These are phyloP conservation scores for Knoxia roxburghii DNA, from an alignment of 257 asterid genomes.

Conservation along the genomic window DNA sequence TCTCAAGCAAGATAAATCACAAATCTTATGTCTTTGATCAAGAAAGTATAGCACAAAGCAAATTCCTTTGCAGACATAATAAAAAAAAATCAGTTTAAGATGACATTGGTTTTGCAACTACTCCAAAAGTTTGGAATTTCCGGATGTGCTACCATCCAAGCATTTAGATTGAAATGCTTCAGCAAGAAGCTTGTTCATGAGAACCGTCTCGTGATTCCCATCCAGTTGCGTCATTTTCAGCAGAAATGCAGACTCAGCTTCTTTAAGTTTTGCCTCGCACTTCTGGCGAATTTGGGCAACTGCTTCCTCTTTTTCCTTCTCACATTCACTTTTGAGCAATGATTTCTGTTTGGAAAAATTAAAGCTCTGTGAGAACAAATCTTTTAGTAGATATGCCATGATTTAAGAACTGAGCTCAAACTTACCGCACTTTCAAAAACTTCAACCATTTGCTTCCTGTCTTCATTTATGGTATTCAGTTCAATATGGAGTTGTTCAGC, in stretches of 20 bases:
- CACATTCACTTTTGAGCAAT: conserved; percentile 42
- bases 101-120: background rate
- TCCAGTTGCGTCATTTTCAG: conserved; percentile 33
- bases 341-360: conserved; percentile 35
- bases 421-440: conserved; percentile 41
- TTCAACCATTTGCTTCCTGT: conserved; percentile 24
- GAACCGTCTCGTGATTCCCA: conserved; percentile 30
- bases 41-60: background rate
- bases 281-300: conserved; percentile 37
- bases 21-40: background rate
- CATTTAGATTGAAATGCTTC: conserved; percentile 40
- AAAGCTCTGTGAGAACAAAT: background rate
- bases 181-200: conserved; percentile 49
- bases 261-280: conserved; percentile 43
- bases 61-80: background rate
- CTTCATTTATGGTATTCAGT: conserved; percentile 29
- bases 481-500: conserved; percentile 38
- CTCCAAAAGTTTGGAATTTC: conserved; percentile 17
- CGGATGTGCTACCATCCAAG: conserved; percentile 41
- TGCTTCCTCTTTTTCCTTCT: conserved; percentile 52
- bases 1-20: background rate
- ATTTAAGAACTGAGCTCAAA: conserved; percentile 12
- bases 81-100: background rate
- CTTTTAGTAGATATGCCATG: background rate
- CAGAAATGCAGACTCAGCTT: conserved; percentile 34